Evolutionary conservation across 2,329 filamentous ascomycete species (phyloP), one percentile per base, ranked within the genome.

Genomic region (Penicillium sp.): DNA sequence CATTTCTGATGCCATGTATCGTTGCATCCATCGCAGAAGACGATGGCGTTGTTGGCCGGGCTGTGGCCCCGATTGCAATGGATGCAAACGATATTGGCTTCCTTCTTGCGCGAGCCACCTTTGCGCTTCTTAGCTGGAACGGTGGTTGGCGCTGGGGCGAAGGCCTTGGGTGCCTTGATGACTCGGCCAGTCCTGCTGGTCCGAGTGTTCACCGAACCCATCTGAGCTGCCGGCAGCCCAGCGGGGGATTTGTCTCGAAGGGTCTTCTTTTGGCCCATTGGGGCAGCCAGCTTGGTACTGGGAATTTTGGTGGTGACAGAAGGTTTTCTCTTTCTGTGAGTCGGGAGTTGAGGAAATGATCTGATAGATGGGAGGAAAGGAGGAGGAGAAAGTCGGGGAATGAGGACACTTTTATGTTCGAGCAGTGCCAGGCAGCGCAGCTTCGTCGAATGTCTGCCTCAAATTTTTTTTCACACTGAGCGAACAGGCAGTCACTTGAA

Each of bases 11-110:
- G 91, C 84, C 91, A 96, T 43, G 88, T 86, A 34, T 83, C 82
- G 72, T 91, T 90, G 78, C 91, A 96, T 15, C 87, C 87, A 75
- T 94, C 90, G 77, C 91, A 96, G 74, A 93, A 92, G 2, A 95
- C 90, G 71, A 96, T 93, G 76, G 88, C 85, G 76, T 95, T 95
- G 66, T 80, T 86, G n/a, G 81, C 74, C 3, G 89, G 88, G 69
- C 89, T 91, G 64, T 89, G 84, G 10, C 89, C 87, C 64, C 91
- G 82, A 55, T 87, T 84, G 76, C 91, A 96, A 63, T 85, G 83
- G 67, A 87, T 88, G 78, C 91, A 95, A 35, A 90, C 75, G 74
- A 78, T 75, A 58, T 73, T 76, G 12, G 73, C 67, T 53, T 78
- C 74, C 54, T 76, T 78, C 20, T 76, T 85, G 64, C 75, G 79